Base-by-base conservation (phyloP, 2,329 filamentous ascomycete species). In the Purpureocillium takamizusanense region DNA sequence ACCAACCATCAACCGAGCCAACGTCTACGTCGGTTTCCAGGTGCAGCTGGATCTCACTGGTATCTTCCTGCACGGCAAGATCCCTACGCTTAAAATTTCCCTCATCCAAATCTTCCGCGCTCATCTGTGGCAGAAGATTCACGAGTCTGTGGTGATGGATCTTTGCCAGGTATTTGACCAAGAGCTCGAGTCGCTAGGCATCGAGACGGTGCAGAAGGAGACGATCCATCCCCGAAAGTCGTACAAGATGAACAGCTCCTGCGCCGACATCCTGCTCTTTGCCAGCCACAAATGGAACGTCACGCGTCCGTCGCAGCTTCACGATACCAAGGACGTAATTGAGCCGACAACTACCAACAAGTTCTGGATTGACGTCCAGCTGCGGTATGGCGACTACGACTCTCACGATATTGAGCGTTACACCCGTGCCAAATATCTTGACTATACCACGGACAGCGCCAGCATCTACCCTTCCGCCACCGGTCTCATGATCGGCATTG, bases 201-300 rank as follows among this genome's bases (percentile, higher is more conserved):
- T 98, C 42, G 92, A 98, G 63, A 94, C 88, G 2, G 92, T 97
- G 4, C 92, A 98, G 59, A 98, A 98, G 64, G 92, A 98, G 67
- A 97, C 92, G 0, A 98, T 98, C 42, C 92, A 98, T 69, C 92
- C 92, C 37, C 78, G 92, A 77, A 98, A 98, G 66, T 95, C 88
- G 4, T 98, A 98, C 78, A 98, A 98, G 78, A 98, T 98, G 92
- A 98, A 98, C 72, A 95, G 89, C 54, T 97, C 90, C 41, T 97
- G 92, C 54, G 92, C 94, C 4, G 92, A 98, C 61, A 95, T 98
- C 46, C 73, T 97, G 39, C 76, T 98, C 9, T 98, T 98, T 56
- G 90, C 92, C 29, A 94, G 85, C 47, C 92, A 97, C 68, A 98
- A 97, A 62, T 98, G 94, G 94, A 97, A 94, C 46, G 89, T 98